These are phyloP conservation scores for Calamus simplicifolius DNA, from an alignment of 176 grass and related monocot species.

Conservation along the genomic window DNA sequence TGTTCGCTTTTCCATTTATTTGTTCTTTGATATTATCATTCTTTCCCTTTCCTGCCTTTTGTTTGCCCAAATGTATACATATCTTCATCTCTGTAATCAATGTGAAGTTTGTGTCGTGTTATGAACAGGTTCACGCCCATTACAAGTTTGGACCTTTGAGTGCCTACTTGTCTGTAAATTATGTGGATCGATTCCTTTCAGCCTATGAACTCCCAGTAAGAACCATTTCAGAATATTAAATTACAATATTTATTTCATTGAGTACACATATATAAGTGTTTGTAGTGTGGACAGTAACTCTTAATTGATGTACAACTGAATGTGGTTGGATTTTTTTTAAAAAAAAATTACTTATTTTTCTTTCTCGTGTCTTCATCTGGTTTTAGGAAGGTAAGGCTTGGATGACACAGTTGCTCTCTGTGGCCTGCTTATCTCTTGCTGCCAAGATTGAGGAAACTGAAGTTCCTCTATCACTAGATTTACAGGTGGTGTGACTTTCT, in stretches of 20 bases:
- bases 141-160: conserved; percentile 80
- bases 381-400: conserved; percentile 58
- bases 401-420: conserved; percentile 65
- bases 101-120: conserved; percentile 19
- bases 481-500: conserved; percentile 42
- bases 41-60: conserved; percentile 20
- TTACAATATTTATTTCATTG: background rate
- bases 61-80: conserved; percentile 17
- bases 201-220: conserved; percentile 57
- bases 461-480: conserved; percentile 48
- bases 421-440: conserved; percentile 73
- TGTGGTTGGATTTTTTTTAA: conserved; percentile 5
- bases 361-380: conserved; percentile 2
- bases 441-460: conserved; percentile 80
- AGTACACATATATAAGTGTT: no score
- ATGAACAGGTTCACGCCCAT: conserved; percentile 66
- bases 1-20: no score
- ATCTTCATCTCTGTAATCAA: no score
- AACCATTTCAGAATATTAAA: background rate
- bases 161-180: conserved; percentile 73
- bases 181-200: conserved; percentile 85
- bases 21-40: no score
- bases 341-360: conserved; percentile 4
- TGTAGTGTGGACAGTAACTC: no score
- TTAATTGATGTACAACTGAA: no score